phyloP scores from a whole-genome alignment of 768 basidiomycete genomes.

The Mycena pura region DNA sequence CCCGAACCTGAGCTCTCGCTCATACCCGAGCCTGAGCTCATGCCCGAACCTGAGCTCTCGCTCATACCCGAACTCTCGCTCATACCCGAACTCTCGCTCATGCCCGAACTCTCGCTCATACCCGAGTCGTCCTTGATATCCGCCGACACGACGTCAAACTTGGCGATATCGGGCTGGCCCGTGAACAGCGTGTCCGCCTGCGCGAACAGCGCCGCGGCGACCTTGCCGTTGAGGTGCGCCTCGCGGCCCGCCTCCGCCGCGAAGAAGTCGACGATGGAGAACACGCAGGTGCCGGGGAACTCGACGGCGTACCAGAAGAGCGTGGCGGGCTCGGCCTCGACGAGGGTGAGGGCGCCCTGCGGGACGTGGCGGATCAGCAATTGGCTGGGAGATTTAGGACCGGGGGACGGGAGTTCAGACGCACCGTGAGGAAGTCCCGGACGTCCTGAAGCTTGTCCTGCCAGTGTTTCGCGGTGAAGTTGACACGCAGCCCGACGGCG shows the following conservation, averaged over 20 bases:
- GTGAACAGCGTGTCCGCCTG: neutral
- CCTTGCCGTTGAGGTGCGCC: constrained; percentile 9
- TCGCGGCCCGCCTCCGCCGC: neutral
- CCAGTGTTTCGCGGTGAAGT: constrained; percentile 41
- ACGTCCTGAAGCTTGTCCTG: constrained; percentile 41
- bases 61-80: too few relatives aligned
- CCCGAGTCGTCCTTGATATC: too few relatives aligned
- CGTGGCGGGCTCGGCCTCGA: constrained; percentile 41
- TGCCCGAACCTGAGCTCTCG: too few relatives aligned
- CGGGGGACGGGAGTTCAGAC: constrained; percentile 17
- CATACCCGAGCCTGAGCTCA: too few relatives aligned
- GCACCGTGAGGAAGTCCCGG: constrained; percentile 41
- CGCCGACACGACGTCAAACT: neutral
- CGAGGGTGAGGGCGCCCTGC: constrained; percentile 40
- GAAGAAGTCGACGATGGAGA: constrained; percentile 38
- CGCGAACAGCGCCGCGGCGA: constrained; percentile 8
- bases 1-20: too few relatives aligned
- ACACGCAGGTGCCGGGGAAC: constrained; percentile 41
- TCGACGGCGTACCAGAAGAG: constrained; percentile 47
- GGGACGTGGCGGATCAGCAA: neutral
- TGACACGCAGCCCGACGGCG: constrained; percentile 38
- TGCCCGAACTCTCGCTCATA: too few relatives aligned
- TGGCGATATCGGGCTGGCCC: constrained; percentile 1
- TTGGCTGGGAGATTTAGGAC: neutral
- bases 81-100: too few relatives aligned